phyloP scores from a whole-genome alignment of 2,329 filamentous ascomycete genomes.

The Aureobasidium sp. region DNA sequence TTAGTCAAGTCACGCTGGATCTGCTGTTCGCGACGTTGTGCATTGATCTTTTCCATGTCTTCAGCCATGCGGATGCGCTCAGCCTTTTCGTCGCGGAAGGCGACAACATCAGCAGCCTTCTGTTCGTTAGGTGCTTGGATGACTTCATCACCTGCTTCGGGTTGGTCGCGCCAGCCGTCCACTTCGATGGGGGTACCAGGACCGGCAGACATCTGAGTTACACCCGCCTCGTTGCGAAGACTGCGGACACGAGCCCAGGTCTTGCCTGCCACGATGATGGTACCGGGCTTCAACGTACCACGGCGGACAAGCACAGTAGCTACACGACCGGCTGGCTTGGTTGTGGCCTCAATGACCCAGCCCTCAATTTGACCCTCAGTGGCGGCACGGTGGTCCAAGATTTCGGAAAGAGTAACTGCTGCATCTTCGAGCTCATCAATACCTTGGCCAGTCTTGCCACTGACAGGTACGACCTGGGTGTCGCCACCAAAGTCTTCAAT shows the following conservation, averaged over 20 bases:
- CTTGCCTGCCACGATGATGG: constrained; percentile 78
- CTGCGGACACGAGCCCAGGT: constrained; percentile 83
- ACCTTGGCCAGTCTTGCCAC: constrained; percentile 85
- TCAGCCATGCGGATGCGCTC: constrained; percentile 59
- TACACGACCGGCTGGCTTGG: constrained; percentile 75
- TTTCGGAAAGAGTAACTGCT: constrained; percentile 75
- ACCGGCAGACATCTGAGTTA: constrained; percentile 61
- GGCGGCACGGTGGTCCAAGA: constrained; percentile 84
- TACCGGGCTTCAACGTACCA: constrained; percentile 73
- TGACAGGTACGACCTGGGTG: constrained; percentile 83
- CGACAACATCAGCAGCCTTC: constrained; percentile 68
- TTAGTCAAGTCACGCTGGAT: constrained; percentile 57
- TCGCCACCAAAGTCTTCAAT: constrained; percentile 95
- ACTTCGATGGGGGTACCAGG: constrained; percentile 90
- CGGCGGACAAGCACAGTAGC: constrained; percentile 85
- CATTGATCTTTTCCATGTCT: constrained; percentile 72
- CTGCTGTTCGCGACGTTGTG: constrained; percentile 49
- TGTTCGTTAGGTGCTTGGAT: constrained; percentile 75
- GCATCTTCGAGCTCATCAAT: constrained; percentile 92
- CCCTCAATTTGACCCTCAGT: constrained; percentile 72
- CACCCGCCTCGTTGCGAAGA: constrained; percentile 77
- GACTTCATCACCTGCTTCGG: constrained; percentile 77
- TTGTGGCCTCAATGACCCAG: constrained; percentile 86
- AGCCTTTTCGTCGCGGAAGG: constrained; percentile 64
- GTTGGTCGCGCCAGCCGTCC: constrained; percentile 87